A percentile compares a stretch with the other conserved stretches of the same genome.
phyloP scores from a whole-genome alignment of 352 stramenopile genomes.

The Phytophthora sp. region DNA sequence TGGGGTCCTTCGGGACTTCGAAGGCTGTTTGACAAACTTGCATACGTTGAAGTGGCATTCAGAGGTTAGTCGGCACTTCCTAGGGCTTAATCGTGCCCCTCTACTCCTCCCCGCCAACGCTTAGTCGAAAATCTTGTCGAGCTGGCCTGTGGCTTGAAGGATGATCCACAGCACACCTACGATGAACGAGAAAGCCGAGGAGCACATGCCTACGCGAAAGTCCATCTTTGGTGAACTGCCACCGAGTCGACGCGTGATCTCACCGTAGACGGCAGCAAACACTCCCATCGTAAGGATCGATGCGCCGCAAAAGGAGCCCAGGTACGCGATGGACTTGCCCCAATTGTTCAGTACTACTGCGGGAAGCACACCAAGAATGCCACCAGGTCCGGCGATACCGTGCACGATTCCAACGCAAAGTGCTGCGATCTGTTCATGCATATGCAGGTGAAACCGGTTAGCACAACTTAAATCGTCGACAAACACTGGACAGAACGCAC shows the following conservation, averaged over 20 bases:
- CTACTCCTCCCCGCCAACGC: neutral
- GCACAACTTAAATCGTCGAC: too few relatives aligned
- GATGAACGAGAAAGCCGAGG: constrained; percentile 61
- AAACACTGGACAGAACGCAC: neutral
- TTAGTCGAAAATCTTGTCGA: constrained; percentile 67
- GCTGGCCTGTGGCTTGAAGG: constrained; percentile 58
- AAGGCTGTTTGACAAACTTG: neutral
- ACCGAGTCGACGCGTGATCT: constrained; percentile 45
- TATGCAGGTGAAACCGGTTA: too few relatives aligned
- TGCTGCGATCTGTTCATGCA: constrained; percentile 42
- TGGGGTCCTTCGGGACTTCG: too few relatives aligned
- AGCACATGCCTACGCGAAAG: constrained; percentile 56
- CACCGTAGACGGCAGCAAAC: constrained; percentile 84
- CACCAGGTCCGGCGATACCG: constrained; percentile 69
- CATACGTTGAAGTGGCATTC: neutral
- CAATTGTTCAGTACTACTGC: constrained; percentile 38
- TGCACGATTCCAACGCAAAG: constrained; percentile 85
- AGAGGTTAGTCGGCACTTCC: neutral
- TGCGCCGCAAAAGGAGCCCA: constrained; percentile 85
- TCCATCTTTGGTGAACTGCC: constrained; percentile 32
- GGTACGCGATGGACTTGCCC: constrained; percentile 69
- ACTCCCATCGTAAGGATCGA: constrained; percentile 89
- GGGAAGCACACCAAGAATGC: constrained; percentile 83
- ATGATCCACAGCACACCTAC: constrained; percentile 75
- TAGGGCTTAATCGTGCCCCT: neutral